Base-by-base conservation (phyloP, 164 flowering plant genomes). In the Aristolochia fimbriata region DNA sequence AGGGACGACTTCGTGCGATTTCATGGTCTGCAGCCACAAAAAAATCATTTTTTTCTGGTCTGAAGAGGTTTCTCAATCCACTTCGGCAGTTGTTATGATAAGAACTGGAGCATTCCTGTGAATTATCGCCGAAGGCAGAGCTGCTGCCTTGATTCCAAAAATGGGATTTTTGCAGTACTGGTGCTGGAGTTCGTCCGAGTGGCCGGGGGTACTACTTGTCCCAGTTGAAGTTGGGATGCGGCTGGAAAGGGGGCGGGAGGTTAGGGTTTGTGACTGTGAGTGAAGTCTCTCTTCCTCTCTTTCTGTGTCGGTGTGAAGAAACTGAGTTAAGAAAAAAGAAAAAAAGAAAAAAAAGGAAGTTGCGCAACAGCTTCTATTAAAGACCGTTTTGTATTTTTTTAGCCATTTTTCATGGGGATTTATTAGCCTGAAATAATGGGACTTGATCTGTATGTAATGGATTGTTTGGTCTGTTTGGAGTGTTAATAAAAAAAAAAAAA, bases 361-460 rank as follows among this genome's bases (percentile, higher is more conserved):
- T 59, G 49, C 54, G 30, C 59, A 59, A 13, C 61, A 59, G 58
- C 51, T 55, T 24, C 51, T 37, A 24, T 23, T 27, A 13, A 31
- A 49, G 67, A 33, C 63, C 63, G 67, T 63, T 61, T 55, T 59
- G 51, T 37, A 37, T 51, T 51, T 52, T 52, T 52, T 61, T 48
- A 22, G 60, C 56, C 61, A 67, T 67, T 59, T 51, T 64, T 60
- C 23, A 7, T 55, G 59, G 56, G 22, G 30, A 59, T 63, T 59
- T 69, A 56, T 55, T 51, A 61, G 70, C 59, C 57, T 64, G 58
- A 41, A 63, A 63, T 64, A 69, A 63, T 64, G 62, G 57, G 56
- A 25, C 58, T 45, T 51, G 56, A 33, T 17, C 45, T 68, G 67
- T 68, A 63, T 69, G 64, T 63, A 64, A 59, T 69, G 54, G 59